A percentile compares a stretch with the other conserved stretches of the same genome.
Conservation (phyloP, 305 asterid species). For the Coffea humblotiana region DNA sequence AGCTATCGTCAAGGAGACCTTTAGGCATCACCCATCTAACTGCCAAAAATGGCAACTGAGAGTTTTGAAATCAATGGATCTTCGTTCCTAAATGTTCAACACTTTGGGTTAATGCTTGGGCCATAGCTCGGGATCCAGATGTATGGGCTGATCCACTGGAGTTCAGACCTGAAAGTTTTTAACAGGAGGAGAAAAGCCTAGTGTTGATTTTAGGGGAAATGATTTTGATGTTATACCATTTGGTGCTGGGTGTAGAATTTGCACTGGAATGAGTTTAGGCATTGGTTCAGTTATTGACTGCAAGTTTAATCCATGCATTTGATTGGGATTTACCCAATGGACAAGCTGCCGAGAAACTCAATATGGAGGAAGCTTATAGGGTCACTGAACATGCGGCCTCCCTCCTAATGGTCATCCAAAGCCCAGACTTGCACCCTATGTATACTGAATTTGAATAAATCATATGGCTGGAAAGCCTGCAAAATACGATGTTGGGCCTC, state of each 20-base stretch:
- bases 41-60: conserved; percentile 59
- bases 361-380: conserved; percentile 80
- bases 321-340: conserved; percentile 54
- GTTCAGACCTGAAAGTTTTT: conserved; percentile 58
- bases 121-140: conserved; percentile 68
- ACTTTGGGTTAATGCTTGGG: conserved; percentile 69
- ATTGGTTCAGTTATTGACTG: conserved; percentile 61
- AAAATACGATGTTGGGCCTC: too few relatives aligned
- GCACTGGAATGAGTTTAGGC: conserved; percentile 61
- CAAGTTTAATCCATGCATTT: conserved; percentile 66
- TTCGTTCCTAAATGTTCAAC: conserved; percentile 64
- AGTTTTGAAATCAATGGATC: conserved; percentile 60
- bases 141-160: conserved; percentile 58
- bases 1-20: conserved; percentile 64
- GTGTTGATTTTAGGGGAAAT: conserved; percentile 56
- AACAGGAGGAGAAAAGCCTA: conserved; percentile 50
- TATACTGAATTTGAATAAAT: conserved; percentile 14
- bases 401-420: conserved; percentile 53
- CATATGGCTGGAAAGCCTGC: too few relatives aligned
- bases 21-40: conserved; percentile 83
- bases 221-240: conserved; percentile 71
- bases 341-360: conserved; percentile 29
- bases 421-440: conserved; percentile 52
- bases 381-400: conserved; percentile 53
- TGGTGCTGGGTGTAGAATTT: conserved; percentile 60